Evolutionary conservation across 805 yeast species (phyloP).

Genomic region (Starmerella lactis-condensi): DNA sequence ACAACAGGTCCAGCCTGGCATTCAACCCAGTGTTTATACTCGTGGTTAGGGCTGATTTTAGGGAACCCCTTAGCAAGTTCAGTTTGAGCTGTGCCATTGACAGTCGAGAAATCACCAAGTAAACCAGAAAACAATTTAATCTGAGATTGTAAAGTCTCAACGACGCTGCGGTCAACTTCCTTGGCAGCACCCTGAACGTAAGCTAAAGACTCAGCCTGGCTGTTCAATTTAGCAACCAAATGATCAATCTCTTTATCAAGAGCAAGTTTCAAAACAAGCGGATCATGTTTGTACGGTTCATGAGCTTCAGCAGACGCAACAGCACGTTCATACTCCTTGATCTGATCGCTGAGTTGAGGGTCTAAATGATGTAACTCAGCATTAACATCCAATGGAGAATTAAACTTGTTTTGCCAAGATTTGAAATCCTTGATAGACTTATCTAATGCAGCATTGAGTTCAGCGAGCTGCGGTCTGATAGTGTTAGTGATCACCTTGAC

Average conservation of each 20-base stretch:
- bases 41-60: constrained; percentile 58
- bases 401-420: constrained; percentile 52
- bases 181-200: constrained; percentile 77
- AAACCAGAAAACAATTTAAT: too few relatives aligned
- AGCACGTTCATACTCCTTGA: constrained; percentile 26
- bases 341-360: constrained; percentile 20
- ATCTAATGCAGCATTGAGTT: constrained; percentile 52
- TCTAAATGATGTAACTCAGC: constrained; percentile 2
- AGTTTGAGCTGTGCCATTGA: constrained; percentile 35
- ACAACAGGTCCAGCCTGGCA: constrained; percentile 7
- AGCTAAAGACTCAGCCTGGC: constrained; percentile 69
- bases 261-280: constrained; percentile 51
- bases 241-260: constrained; percentile 61
- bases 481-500: constrained; percentile 37
- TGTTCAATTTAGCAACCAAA: constrained; percentile 69
- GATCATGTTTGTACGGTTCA: constrained; percentile 32
- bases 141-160: constrained; percentile 67
- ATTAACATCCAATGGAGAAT: constrained; percentile 26
- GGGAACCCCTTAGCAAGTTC: constrained; percentile 58
- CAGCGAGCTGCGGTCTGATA: constrained; percentile 49
- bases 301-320: constrained; percentile 10
- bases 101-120: constrained; percentile 48
- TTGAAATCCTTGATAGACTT: constrained; percentile 80
- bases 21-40: constrained; percentile 59
- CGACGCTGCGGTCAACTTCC: constrained; percentile 75